These are phyloP conservation scores for Leccinum colubrinum DNA, from an alignment of 1,284 basidiomycete species.

Conservation along the genomic window DNA sequence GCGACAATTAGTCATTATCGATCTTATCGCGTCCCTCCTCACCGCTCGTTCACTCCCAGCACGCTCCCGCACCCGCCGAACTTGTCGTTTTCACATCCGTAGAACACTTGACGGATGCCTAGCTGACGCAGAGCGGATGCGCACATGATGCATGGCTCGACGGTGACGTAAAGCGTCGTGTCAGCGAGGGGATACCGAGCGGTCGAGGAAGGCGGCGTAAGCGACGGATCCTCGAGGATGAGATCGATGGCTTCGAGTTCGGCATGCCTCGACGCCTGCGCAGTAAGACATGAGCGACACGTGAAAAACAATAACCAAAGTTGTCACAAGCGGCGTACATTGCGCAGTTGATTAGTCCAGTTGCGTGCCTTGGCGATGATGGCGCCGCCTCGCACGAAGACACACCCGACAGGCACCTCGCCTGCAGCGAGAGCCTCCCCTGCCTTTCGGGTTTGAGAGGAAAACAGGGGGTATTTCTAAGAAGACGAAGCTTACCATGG, in stretches of 20 bases:
- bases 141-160: constrained; percentile 99
- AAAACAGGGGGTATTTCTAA: neutral
- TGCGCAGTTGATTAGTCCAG: constrained; percentile 90
- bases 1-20: constrained; percentile 8
- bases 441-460: constrained; percentile 45
- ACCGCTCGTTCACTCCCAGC: constrained; percentile 81
- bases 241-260: constrained; percentile 96
- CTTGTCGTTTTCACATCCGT: constrained; percentile 94
- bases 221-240: constrained; percentile 65
- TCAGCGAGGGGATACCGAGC: constrained; percentile 64
- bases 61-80: constrained; percentile 99
- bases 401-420: constrained; percentile 97
- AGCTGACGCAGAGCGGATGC: constrained; percentile 92
- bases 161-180: constrained; percentile 95
- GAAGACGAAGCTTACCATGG: constrained; percentile 39
- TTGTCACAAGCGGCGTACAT: constrained; percentile 51
- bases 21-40: constrained; percentile 26
- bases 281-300: neutral
- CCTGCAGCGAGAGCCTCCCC: constrained; percentile 82
- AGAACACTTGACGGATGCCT: constrained; percentile 89
- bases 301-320: neutral
- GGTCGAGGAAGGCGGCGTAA: constrained; percentile 48
- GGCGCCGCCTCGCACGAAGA: constrained; percentile 80
- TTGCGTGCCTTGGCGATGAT: constrained; percentile 90
- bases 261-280: constrained; percentile 92